Base-by-base conservation (phyloP, 352 stramenopile species). In the Globisporangium paddicum region DNA sequence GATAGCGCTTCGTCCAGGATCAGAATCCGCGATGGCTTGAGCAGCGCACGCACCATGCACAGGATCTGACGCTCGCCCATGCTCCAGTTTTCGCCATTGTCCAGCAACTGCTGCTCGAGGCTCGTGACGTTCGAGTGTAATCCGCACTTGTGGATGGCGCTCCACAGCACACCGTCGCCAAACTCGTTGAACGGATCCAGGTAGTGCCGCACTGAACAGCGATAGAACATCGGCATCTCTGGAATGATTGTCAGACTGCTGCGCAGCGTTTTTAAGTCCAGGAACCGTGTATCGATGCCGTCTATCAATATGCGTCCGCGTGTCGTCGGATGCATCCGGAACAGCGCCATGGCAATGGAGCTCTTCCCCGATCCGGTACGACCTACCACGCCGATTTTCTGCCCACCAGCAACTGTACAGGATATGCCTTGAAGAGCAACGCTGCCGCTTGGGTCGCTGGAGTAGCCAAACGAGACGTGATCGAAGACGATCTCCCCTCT, bases 1-100 rank as follows among this genome's bases (percentile, higher is more conserved):
- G 77, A 82, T 13, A 83, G 89, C 0, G 74, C 67, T 35, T 90
- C 81, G 42, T 90, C 81, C 40, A 99, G 57, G 25, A 98, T 77
- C 13, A 99, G 67, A 26, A 98, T 89, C 10, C 92, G 92, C 3
- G 90, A 87, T 46, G 96, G 82, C 9, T 83, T 76, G 38, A 71
- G 66, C 44, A 60, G 26, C 41, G 58, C 49, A 34, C 94, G 69
- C 35, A 79, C 93, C 42, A 98, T 68, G 60, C 88, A 97, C 3
- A 98, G 63, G 11, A 98, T 69, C 68, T 98, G 93, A 2, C 92
- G 64, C 68, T 98, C 87, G 9, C 96, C 95, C 26, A 97, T 81
- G 49, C 65, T 90, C 26, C 96, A 96, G 67, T 98, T 99, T 4
- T 67, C 71, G 11, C 95, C 96, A 34, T 86, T 89, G 28, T 59